A percentile compares a stretch with the other conserved stretches of the same genome.
Evolutionary conservation across 2,329 filamentous ascomycete genomes (phyloP).

Genomic region (Penicillium sp.): DNA sequence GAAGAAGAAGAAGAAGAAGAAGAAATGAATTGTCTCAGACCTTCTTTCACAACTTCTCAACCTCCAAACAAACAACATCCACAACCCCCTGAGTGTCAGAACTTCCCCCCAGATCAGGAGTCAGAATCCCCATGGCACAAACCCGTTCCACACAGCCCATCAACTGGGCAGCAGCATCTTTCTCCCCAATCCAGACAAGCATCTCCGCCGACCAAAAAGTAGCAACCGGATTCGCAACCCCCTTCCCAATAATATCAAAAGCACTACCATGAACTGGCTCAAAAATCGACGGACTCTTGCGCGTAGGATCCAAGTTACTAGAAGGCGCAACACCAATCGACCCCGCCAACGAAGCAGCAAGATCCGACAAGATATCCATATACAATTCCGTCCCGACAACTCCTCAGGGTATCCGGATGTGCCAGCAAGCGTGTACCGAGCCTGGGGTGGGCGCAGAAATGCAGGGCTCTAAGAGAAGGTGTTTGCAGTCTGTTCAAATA

Average conservation of each 20-base stretch:
- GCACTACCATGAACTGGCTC: conserved; percentile 64
- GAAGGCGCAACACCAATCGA: conserved; percentile 70
- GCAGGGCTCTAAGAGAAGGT: neutral
- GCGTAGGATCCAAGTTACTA: conserved; percentile 63
- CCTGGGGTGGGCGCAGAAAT: neutral
- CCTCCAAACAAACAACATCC: conserved; percentile 53
- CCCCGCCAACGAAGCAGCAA: conserved; percentile 66
- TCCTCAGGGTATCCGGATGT: conserved; percentile 34
- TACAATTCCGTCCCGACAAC: conserved; percentile 54
- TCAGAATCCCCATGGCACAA: conserved; percentile 52
- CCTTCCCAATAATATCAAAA: conserved; percentile 62
- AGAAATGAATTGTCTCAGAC: conserved; percentile 5
- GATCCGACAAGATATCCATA: conserved; percentile 66
- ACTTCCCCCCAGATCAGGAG: conserved; percentile 58
- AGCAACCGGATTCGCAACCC: conserved; percentile 59
- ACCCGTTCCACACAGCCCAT: conserved; percentile 61
- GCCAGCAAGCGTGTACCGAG: conserved; percentile 32
- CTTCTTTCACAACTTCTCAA: conserved; percentile 35
- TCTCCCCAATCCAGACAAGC: conserved; percentile 60
- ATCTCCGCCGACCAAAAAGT: conserved; percentile 71
- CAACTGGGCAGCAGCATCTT: conserved; percentile 54
- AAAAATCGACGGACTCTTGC: conserved; percentile 59
- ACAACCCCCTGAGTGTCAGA: conserved; percentile 58
- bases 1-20: neutral
- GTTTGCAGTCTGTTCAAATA: neutral